Evolutionary conservation across 371 early-diverging fungal genomes (phyloP).

Genomic region (Thermomucor indicae-seudaticae): DNA sequence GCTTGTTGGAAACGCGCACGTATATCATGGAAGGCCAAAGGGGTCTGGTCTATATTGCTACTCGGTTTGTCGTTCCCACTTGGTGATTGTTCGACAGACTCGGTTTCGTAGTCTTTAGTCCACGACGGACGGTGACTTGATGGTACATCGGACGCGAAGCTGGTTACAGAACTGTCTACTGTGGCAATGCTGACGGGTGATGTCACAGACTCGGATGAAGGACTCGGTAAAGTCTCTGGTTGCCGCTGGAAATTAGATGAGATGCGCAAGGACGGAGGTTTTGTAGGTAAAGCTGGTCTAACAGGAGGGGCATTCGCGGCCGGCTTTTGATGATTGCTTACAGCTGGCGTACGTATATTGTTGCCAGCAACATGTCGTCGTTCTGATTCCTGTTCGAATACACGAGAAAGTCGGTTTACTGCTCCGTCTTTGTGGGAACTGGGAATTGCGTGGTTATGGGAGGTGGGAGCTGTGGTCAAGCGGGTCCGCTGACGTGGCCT

Average conservation of each 20-base stretch:
- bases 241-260: neutral
- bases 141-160: conserved; percentile 6
- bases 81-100: neutral
- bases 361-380: conserved; percentile 1
- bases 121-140: neutral
- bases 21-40: conserved; percentile 37
- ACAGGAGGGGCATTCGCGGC: neutral
- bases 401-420: conserved; percentile 43
- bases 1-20: conserved; percentile 37
- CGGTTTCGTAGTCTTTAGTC: neutral
- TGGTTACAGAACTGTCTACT: conserved; percentile 10
- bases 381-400: conserved; percentile 23
- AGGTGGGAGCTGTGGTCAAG: conserved; percentile 7
- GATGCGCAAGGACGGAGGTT: conserved; percentile 35
- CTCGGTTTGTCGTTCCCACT: conserved; percentile 10
- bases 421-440: conserved; percentile 9
- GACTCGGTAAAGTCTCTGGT: conserved; percentile 4
- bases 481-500: conserved; percentile 19
- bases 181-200: conserved; percentile 9
- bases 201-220: conserved; percentile 10
- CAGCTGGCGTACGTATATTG: too few relatives aligned
- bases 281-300: conserved; percentile 28
- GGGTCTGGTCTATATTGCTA: conserved; percentile 17
- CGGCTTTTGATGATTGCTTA: too few relatives aligned
- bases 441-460: neutral